Conservation (phyloP, 371 early-diverging fungal genomes). For the Syncephalis plumigaleata region DNA sequence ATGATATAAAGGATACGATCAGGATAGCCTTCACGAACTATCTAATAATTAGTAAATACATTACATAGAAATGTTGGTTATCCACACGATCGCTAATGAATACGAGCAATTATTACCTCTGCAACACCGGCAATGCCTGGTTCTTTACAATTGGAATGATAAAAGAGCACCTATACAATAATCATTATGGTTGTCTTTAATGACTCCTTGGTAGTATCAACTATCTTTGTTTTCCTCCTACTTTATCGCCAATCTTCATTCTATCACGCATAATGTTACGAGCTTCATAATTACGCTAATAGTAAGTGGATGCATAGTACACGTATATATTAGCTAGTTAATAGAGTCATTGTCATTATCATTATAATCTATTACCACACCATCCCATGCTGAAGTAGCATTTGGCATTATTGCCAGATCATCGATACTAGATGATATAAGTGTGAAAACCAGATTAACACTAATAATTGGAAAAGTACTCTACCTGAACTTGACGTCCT, state of each 20-base stretch:
- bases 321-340: too few species aligned
- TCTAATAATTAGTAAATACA: slow-evolving; percentile 1
- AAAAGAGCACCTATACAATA: slow-evolving; percentile 23
- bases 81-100: background rate
- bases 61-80: background rate
- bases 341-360: too few species aligned
- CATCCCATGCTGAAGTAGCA: too few species aligned
- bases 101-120: slow-evolving; percentile 1
- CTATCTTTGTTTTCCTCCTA: too few species aligned
- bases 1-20: slow-evolving; percentile 13
- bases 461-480: background rate
- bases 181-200: background rate
- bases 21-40: slow-evolving; percentile 27
- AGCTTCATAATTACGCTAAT: background rate
- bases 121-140: slow-evolving; percentile 34
- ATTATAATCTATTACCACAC: background rate
- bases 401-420: background rate
- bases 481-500: slow-evolving; percentile 36
- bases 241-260: background rate
- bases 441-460: background rate
- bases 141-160: slow-evolving; percentile 41
- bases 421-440: background rate
- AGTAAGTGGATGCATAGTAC: too few species aligned
- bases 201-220: too few species aligned
- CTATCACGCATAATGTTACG: background rate